Base-by-base conservation (phyloP, 2,329 filamentous ascomycete genomes). In the Colletotrichum filicis region DNA sequence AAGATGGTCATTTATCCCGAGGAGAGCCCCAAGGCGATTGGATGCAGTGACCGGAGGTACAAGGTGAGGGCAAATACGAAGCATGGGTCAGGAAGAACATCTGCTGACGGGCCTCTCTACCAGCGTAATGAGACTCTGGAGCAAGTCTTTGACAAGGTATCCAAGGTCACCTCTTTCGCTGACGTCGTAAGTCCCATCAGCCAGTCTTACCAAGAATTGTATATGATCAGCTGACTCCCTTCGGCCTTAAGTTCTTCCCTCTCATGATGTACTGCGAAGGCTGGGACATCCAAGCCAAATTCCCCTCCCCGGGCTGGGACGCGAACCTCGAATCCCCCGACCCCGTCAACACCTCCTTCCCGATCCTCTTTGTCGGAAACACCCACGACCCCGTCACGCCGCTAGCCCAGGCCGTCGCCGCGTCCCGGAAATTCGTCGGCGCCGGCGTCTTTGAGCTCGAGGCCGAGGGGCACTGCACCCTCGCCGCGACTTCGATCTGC, bases 361-460 rank as follows among this genome's bases (percentile, higher is more conserved):
- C 90, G 0, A 81, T 92, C 37, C 82, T 92, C 7, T 88, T 90
- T 77, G 80, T 91, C 14, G 87, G 86, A 46, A 91, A 89, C 76
- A 87, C 86, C 0, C 83, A 87, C 16, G 90, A 92, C 69, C 89
- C 90, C 1, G 89, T 92, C 22, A 92, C 90, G 0, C 89, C 90
- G 3, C 79, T 91, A 5, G 75, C 77, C 56, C 84, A 85, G 55
- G 87, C 85, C 1, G 80, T 85, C 26, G 79, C 80, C 24, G 84
- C 83, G 82, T 79, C 82, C 30, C 78, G 77, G 32, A 80, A 80
- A 72, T 85, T 85, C 71, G 75, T 78, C 7, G 77, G 78, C 56
- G 79, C 83, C 5, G 82, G 82, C 37, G 76, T 85, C 42, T 72
- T 85, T 3, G 83, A 84, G 77, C 82, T 84, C 71, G 71, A 76